These are phyloP conservation scores for Ustilago hordei DNA, from an alignment of 1,284 basidiomycete species.

Conservation along the genomic window DNA sequence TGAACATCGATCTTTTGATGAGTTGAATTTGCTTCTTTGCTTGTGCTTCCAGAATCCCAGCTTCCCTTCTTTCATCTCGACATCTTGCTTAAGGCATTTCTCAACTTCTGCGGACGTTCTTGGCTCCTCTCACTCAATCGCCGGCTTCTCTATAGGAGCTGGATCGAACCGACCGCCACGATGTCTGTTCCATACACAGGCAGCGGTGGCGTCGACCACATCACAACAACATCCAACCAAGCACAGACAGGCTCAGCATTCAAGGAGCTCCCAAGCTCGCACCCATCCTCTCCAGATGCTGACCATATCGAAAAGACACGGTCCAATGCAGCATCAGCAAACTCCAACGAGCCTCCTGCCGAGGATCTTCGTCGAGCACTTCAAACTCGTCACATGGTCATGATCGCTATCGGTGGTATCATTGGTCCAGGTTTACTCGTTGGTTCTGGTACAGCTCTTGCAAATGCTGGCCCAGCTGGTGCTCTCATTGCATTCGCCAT, in stretches of 20 bases:
- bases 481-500: constrained; percentile 54
- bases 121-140: background rate
- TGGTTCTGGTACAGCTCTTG: constrained; percentile 48
- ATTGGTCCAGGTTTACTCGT: constrained; percentile 61
- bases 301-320: constrained; percentile 30
- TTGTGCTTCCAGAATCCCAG: background rate
- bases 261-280: constrained; percentile 14
- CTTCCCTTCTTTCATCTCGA: background rate
- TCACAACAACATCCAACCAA: background rate
- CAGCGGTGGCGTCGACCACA: constrained; percentile 16
- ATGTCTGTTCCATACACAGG: constrained; percentile 17
- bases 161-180: background rate
- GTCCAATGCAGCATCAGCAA: background rate
- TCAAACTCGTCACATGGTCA: constrained; percentile 54
- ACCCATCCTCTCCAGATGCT: constrained; percentile 23
- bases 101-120: background rate
- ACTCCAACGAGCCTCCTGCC: constrained; percentile 3
- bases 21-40: background rate
- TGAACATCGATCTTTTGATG: background rate
- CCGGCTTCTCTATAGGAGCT: background rate
- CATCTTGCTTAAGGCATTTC: background rate
- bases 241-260: constrained; percentile 15
- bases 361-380: constrained; percentile 52
- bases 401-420: constrained; percentile 61
- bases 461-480: constrained; percentile 50